Base-by-base conservation (phyloP, 2,329 filamentous ascomycete genomes). In the Colletotrichum zoysiae region DNA sequence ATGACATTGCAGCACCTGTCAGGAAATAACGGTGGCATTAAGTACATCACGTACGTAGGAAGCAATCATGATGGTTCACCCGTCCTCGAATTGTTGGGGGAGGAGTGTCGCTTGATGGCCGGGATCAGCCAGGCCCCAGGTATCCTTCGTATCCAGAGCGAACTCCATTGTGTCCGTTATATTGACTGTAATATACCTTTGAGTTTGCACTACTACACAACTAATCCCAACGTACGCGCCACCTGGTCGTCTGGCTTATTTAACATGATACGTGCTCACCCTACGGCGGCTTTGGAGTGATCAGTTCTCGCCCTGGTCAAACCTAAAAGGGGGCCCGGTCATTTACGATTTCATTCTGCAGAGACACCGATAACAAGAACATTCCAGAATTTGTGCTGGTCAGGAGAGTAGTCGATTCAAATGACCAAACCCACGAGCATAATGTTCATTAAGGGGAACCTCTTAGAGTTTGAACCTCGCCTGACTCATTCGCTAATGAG, bases 401-500 rank as follows among this genome's bases (percentile, higher is more conserved):
- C 6, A 44, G 42, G 42, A 4, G 6, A 6, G 30, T 44, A 7
- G 18, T 1, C 7, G 40, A 18, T 42, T 42, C 4, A 51, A 12
- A 18, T 33, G 33, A 14, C 4, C 30, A 30, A 5, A 2, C 3
- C 8, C 51, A 11, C 30, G 23, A 4, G 9, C 8, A 9, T 1
- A 6, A 12, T n/a, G 30, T n/a, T 4, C 30, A 5, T 35, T 9
- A 9, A 18, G 51, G 7, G 0, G 9, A 18, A 11, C 6, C 16
- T 35, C 5, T 20, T 12, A 57, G 12, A 26, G n/a, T 26, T 23
- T 8, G 12, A 57, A 14, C 18, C 11, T 18, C 23, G 18, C 33
- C 66, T 69, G 60, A 65, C 61, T 69, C 61, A 35, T 50, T 3
- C 26, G 26, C 26, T n/a, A 14, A 42, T 42, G n/a, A 16, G 33